Base-by-base conservation (phyloP, 768 basidiomycete species). In the Lactifluus subvellereus region DNA sequence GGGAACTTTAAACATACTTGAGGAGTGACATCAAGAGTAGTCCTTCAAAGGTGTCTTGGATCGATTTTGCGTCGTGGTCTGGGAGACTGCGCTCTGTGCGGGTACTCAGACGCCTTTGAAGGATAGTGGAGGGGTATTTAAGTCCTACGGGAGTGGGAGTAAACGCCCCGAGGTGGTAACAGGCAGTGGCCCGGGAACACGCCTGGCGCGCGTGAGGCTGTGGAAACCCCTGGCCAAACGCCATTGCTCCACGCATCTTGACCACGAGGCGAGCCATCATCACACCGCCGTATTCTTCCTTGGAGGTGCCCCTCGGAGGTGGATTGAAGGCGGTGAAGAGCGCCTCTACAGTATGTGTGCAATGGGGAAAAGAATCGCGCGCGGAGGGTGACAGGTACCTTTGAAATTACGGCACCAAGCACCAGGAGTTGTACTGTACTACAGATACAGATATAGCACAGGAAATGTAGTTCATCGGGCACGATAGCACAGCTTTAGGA, bases 201-300 rank as follows among this genome's bases (percentile, higher is more conserved):
- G 62, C 58, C 63, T 22, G 57, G 54, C 54, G 54, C 47, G 53
- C n/a, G 48, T 50, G 20, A 16, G 58, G 63, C 48, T 47, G 53
- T 45, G 62, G 38, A 48, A 9, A 6, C 4, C 11, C 10, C 20
- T 40, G 52, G 33, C 43, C 1, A 14, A 33, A 49, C 7, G 10
- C 35, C 35, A 45, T 18, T 18, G 27, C n/a, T 6, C 30, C 27
- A 48, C 35, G 35, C 30, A n/a, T 40, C 51, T 8, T 37, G 55
- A 16, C 20, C 55, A 57, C 53, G 61, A 58, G 64, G 64, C 60
- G 52, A 37, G 52, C 10, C 61, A 62, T 52, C 61, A 62, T 62
- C 10, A 37, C 30, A 47, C 30, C 27, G 33, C 33, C 30, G 18
- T 42, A 37, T 30, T 8, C 10, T 13, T 8, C 38, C 16, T 32